Evolutionary conservation across 2,329 filamentous ascomycete species (phyloP).

Genomic region (Sclerotinia nivalis): DNA sequence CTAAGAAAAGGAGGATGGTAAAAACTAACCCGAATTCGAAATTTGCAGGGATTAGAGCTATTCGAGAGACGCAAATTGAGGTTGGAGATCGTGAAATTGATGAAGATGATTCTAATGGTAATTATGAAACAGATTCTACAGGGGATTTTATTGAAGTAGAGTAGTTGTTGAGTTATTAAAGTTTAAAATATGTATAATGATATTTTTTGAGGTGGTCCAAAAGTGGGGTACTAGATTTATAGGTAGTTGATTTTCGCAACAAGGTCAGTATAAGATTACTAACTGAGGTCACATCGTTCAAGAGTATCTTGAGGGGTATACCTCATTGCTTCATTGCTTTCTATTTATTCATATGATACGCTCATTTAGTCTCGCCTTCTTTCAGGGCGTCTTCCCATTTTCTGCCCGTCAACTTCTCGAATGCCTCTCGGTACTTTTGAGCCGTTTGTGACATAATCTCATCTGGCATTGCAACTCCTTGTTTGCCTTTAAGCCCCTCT

Average conservation of each 20-base stretch:
- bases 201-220: no score
- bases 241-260: background rate
- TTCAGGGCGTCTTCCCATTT: constrained; percentile 42
- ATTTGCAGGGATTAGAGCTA: no score
- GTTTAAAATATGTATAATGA: no score
- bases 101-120: no score
- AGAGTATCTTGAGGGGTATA: background rate
- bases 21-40: no score
- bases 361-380: background rate
- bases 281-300: background rate
- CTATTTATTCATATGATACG: constrained; percentile 6
- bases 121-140: no score
- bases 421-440: constrained; percentile 75
- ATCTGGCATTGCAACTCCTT: constrained; percentile 68
- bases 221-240: background rate
- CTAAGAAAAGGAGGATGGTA: no score
- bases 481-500: constrained; percentile 73
- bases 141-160: no score
- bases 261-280: background rate
- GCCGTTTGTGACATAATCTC: constrained; percentile 69
- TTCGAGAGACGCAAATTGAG: no score
- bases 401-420: constrained; percentile 64
- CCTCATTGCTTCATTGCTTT: background rate
- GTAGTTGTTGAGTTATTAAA: no score
- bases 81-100: no score